Conservation (phyloP, 441 rosid species). For the Erysimum cheiri region DNA sequence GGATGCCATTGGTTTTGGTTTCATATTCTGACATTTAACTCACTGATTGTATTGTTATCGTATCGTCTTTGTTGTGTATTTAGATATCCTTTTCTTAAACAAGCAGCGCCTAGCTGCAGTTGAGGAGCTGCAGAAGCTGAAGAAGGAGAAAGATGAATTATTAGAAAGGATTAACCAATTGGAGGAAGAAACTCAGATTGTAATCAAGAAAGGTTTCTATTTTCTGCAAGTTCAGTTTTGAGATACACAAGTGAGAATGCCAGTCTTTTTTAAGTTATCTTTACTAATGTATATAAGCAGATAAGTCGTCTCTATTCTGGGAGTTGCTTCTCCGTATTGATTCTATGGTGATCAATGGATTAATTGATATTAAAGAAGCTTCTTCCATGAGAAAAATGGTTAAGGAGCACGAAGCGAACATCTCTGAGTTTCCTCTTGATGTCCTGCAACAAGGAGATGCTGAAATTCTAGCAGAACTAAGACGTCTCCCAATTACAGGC, state of each 20-base stretch:
- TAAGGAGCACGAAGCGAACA: conserved; percentile 52
- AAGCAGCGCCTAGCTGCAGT: conserved; percentile 69
- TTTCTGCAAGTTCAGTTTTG: conserved; percentile 2
- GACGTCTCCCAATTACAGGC: conserved; percentile 52
- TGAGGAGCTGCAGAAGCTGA: conserved; percentile 61
- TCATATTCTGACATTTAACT: conserved; percentile 6
- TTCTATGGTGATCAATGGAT: conserved; percentile 70
- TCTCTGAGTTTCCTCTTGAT: conserved; percentile 56
- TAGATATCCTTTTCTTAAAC: conserved; percentile 74
- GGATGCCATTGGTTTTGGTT: not conserved
- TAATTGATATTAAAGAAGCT: conserved; percentile 63
- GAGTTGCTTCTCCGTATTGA: conserved; percentile 79
- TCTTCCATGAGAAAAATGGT: conserved; percentile 62
- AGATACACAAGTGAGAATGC: not conserved
- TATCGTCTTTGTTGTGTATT: conserved; percentile 1
- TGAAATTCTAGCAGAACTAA: conserved; percentile 65
- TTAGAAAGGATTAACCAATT: conserved; percentile 56
- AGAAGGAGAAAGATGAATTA: conserved; percentile 59
- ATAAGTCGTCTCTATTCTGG: conserved; percentile 57
- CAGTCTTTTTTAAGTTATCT: not conserved
- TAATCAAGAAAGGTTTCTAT: conserved; percentile 50
- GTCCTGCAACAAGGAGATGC: conserved; percentile 58
- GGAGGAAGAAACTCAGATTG: conserved; percentile 49
- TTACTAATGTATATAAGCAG: conserved; percentile 46
- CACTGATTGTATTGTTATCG: not conserved